Percentiles rank a stretch among this genome's conserved stretches.
phyloP scores from a whole-genome alignment of 1,139 yeast genomes.

The Yamadazyma pseudoaaseri region DNA sequence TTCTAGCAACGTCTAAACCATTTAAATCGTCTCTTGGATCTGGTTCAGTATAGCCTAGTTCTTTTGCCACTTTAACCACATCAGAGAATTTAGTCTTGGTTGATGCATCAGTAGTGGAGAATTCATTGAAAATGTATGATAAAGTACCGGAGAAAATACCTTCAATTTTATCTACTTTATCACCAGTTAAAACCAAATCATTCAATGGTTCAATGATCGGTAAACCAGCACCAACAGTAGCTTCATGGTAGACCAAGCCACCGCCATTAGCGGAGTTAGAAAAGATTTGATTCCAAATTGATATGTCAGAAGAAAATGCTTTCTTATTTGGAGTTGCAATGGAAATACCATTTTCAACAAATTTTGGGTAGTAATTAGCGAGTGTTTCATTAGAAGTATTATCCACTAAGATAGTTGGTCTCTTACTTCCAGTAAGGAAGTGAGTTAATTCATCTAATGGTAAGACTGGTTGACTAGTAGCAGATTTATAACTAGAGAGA shows the following conservation, averaged over 20 bases:
- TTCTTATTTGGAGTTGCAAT: constrained; percentile 98
- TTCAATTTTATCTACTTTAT: constrained; percentile 83
- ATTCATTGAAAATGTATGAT: constrained; percentile 94
- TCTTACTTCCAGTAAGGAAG: constrained; percentile 62
- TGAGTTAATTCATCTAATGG: constrained; percentile 56
- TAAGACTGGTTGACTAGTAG: constrained; percentile 50
- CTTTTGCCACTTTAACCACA: constrained; percentile 82
- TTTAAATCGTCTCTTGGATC: constrained; percentile 98
- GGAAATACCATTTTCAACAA: constrained; percentile 77
- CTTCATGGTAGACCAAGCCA: constrained; percentile 93
- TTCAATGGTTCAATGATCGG: constrained; percentile 88
- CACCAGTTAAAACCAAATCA: constrained; percentile 90
- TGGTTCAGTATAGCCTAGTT: constrained; percentile 96
- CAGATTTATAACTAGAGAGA: constrained; percentile 57
- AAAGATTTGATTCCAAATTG: constrained; percentile 77
- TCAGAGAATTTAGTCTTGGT: constrained; percentile 75
- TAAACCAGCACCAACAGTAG: constrained; percentile 98
- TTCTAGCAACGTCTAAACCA: constrained; percentile 97
- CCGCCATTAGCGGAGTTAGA: constrained; percentile 50
- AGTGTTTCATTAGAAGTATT: constrained; percentile 83
- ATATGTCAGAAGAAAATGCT: constrained; percentile 83
- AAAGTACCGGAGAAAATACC: constrained; percentile 96
- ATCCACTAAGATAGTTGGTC: constrained; percentile 84
- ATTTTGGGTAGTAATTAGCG: constrained; percentile 74
- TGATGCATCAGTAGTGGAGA: constrained; percentile 65